phyloP scores from a whole-genome alignment of 2,329 filamentous ascomycete genomes.

The Claviceps fusiformis region DNA sequence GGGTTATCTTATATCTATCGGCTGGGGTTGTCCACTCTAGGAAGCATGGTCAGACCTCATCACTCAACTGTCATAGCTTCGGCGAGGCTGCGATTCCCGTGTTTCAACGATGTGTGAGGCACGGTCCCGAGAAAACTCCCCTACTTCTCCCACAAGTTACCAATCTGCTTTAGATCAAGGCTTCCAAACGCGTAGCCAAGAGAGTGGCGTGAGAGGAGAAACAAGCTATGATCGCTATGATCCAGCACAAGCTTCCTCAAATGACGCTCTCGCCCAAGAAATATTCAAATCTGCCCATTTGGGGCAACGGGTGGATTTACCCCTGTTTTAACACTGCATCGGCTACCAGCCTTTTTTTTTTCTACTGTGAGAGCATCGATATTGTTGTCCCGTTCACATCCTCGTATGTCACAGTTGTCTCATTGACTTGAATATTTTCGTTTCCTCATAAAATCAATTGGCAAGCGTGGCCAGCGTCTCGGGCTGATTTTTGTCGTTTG shows the following conservation, averaged over 20 bases:
- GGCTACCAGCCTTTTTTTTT: too few relatives aligned
- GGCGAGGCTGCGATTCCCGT: neutral
- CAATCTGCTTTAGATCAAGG: neutral
- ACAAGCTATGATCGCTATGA: too few relatives aligned
- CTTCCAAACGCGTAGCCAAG: neutral
- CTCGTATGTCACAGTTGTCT: neutral
- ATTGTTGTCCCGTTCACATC: neutral
- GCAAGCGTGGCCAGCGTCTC: neutral
- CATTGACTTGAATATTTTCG: neutral
- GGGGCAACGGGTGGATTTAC: neutral
- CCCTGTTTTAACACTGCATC: neutral
- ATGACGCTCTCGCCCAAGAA: neutral
- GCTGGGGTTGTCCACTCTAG: conserved; percentile 1
- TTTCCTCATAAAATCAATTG: neutral
- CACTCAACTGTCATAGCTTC: neutral
- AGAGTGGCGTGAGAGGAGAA: neutral
- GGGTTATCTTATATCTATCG: neutral
- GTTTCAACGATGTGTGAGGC: neutral
- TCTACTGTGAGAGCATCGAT: neutral
- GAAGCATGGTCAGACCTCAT: neutral
- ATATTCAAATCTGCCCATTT: neutral
- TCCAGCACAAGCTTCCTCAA: neutral
- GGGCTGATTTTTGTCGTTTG: neutral
- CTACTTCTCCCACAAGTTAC: neutral
- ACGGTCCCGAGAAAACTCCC: neutral